Conservation (phyloP, 176 grass and related monocot genomes). For the Musa troglodytarum region DNA sequence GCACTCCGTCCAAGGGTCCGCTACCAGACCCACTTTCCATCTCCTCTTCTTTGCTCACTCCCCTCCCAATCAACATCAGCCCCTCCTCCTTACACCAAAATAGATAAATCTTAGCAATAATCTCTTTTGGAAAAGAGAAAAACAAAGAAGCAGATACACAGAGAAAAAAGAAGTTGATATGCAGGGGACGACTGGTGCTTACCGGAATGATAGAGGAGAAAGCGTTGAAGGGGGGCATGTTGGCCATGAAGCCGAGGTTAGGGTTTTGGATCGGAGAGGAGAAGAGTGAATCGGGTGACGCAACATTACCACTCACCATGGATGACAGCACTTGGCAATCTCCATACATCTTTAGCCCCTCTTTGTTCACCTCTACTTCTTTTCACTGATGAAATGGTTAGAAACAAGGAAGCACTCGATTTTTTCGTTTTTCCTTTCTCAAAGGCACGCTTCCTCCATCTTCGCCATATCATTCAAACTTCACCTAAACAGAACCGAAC, state of each 20-base stretch:
- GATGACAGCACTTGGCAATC: conserved; percentile 93
- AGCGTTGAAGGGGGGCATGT: conserved; percentile 52
- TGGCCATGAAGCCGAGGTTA: conserved; percentile 43
- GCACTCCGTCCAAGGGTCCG: conserved; percentile 60
- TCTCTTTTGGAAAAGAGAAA: neutral
- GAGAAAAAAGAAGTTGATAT: neutral
- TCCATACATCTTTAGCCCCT: conserved; percentile 62
- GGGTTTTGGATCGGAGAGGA: conserved; percentile 48
- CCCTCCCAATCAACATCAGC: conserved; percentile 27
- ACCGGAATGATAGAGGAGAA: conserved; percentile 28
- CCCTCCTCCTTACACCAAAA: conserved; percentile 41
- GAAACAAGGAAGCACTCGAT: neutral
- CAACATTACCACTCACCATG: conserved; percentile 33
- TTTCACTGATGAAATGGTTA: neutral
- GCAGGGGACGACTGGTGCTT: neutral
- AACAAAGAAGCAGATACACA: neutral
- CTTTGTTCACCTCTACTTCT: neutral
- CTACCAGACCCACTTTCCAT: conserved; percentile 66
- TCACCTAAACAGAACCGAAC: neutral
- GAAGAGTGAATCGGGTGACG: conserved; percentile 55
- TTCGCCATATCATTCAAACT: neutral
- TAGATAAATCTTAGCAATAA: too few relatives aligned
- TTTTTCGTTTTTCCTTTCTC: neutral
- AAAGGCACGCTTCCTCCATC: neutral
- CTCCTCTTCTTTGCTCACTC: conserved; percentile 70